These are phyloP conservation scores for Calonectria multiphialidica DNA, from an alignment of 2,329 filamentous ascomycete genomes.

Conservation along the genomic window DNA sequence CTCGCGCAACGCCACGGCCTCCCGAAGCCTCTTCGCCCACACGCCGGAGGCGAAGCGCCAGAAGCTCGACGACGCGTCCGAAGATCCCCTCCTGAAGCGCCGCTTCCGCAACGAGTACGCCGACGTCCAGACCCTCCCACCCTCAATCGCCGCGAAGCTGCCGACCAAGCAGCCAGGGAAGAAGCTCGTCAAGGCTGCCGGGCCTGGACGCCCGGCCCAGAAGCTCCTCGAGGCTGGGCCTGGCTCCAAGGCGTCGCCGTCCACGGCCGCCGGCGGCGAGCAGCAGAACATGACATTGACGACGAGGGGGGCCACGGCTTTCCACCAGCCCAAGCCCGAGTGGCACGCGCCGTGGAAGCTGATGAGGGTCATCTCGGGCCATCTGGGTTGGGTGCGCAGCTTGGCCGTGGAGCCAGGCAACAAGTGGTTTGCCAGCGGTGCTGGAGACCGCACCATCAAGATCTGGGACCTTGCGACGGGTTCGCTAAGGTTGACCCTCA, in stretches of 20 bases:
- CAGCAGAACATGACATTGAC: slow-evolving; percentile 49
- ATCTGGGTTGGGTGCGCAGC: slow-evolving; percentile 92
- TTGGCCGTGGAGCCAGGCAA: slow-evolving; percentile 96
- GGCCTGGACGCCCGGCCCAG: slow-evolving; percentile 49
- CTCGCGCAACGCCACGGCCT: slow-evolving; percentile 49
- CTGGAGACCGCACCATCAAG: slow-evolving; percentile 97
- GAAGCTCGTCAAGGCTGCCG: slow-evolving; percentile 60
- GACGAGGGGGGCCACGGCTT: slow-evolving; percentile 43
- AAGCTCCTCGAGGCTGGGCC: slow-evolving; percentile 54
- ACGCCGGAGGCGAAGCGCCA: slow-evolving; percentile 51
- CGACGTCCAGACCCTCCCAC: slow-evolving; percentile 81
- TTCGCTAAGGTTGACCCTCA: slow-evolving; percentile 85
- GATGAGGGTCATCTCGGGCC: slow-evolving; percentile 96
- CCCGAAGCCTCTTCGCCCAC: slow-evolving; percentile 49
- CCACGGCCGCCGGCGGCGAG: slow-evolving; percentile 50
- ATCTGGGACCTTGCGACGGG: slow-evolving; percentile 97
- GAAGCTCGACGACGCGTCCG: slow-evolving; percentile 51
- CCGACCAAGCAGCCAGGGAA: slow-evolving; percentile 59
- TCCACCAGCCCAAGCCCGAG: slow-evolving; percentile 76
- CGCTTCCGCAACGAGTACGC: slow-evolving; percentile 82
- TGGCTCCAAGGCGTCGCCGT: slow-evolving; percentile 51
- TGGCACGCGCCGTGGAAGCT: slow-evolving; percentile 99
- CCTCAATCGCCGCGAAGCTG: slow-evolving; percentile 83
- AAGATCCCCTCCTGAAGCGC: slow-evolving; percentile 50
- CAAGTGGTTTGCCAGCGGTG: slow-evolving; percentile 96